Evolutionary conservation across 228 moss, liverwort and hornwort species (phyloP).

Genomic region (Sphagnum magellanicum): DNA sequence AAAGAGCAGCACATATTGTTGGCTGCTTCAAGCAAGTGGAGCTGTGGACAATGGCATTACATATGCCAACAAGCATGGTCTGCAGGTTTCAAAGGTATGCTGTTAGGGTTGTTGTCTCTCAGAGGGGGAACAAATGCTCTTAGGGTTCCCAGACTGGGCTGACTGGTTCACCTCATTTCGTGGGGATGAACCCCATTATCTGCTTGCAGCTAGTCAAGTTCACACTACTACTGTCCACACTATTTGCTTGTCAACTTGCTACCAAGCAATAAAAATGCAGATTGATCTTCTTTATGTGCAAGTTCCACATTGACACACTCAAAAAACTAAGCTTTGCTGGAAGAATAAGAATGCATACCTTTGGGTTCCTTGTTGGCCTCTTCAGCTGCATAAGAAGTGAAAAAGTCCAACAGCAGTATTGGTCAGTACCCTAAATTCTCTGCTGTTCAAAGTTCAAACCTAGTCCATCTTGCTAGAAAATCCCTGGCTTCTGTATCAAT

Average conservation of each 20-base stretch:
- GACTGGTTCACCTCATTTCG: too few relatives aligned
- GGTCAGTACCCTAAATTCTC: conserved; percentile 88
- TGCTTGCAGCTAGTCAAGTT: not conserved
- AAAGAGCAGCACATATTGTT: too few relatives aligned
- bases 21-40: too few relatives aligned
- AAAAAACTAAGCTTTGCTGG: conserved; percentile 7
- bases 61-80: too few relatives aligned
- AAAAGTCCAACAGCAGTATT: conserved; percentile 69
- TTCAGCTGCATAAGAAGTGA: conserved; percentile 88
- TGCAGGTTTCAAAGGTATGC: too few relatives aligned
- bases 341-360: conserved; percentile 47
- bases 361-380: conserved; percentile 45
- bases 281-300: not conserved
- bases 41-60: too few relatives aligned
- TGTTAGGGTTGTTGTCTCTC: too few relatives aligned
- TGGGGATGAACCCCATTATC: too few relatives aligned
- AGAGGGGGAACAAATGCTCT: too few relatives aligned
- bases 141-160: too few relatives aligned
- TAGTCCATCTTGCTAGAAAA: too few relatives aligned
- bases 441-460: conserved; percentile 52
- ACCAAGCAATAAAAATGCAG: not conserved
- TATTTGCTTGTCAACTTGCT: not conserved
- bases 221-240: not conserved
- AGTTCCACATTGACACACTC: not conserved
- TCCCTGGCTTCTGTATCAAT: too few relatives aligned